phyloP scores from a whole-genome alignment of 108 stramenopile species.

The Mayamaea pseudoterrestris region DNA sequence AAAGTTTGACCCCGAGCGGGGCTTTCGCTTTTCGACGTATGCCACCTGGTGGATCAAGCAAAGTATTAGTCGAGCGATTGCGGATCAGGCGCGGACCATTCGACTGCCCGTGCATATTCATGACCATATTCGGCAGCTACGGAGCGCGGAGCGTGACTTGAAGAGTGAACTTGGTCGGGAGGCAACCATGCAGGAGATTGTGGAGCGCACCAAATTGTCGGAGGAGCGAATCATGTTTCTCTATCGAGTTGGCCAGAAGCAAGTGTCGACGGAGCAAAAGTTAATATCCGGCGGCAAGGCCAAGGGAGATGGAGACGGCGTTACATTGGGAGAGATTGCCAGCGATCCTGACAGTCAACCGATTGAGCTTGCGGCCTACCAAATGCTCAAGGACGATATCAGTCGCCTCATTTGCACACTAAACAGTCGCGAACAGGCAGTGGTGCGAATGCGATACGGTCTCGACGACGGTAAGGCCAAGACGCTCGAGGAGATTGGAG shows the following conservation, averaged over 20 bases:
- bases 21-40: constrained; percentile 88
- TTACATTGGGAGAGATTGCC: constrained; percentile 58
- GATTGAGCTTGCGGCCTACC: constrained; percentile 61
- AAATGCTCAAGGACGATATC: constrained; percentile 77
- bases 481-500: constrained; percentile 90
- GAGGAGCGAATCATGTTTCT: constrained; percentile 69
- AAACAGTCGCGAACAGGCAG: constrained; percentile 82
- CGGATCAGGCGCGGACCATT: constrained; percentile 86
- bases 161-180: constrained; percentile 57
- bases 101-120: constrained; percentile 95
- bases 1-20: constrained; percentile 79
- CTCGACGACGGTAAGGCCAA: constrained; percentile 84
- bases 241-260: constrained; percentile 48
- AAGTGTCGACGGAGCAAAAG: constrained; percentile 70
- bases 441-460: constrained; percentile 92
- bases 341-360: constrained; percentile 74
- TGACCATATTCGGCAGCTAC: constrained; percentile 57
- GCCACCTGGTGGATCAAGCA: constrained; percentile 91
- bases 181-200: constrained; percentile 66
- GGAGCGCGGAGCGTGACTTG: constrained; percentile 61
- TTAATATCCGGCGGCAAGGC: constrained; percentile 45
- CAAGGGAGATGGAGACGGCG: constrained; percentile 54
- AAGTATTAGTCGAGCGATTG: constrained; percentile 82
- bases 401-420: constrained; percentile 74
- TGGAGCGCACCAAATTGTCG: constrained; percentile 42